Conservation (phyloP, 768 basidiomycete genomes). For the Russula earlei region DNA sequence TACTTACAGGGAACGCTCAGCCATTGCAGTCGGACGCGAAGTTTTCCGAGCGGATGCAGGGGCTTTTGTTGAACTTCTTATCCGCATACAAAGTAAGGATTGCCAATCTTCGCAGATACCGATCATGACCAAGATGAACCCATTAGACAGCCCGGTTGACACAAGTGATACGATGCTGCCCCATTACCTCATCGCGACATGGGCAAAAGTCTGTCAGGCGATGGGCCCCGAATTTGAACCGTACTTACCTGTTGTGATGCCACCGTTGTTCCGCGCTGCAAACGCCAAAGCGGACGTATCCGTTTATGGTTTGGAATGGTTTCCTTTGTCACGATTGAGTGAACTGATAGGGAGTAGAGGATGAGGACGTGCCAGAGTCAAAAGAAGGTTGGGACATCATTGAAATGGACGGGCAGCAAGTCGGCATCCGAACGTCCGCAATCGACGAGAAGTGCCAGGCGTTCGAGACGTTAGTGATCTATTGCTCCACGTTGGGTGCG, state of each 20-base stretch:
- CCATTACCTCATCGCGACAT: constrained; percentile 76
- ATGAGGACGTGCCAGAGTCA: constrained; percentile 46
- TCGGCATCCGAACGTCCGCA: constrained; percentile 69
- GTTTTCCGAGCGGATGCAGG: constrained; percentile 68
- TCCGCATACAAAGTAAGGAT: constrained; percentile 64
- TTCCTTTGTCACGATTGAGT: background rate
- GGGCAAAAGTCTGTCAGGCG: constrained; percentile 84
- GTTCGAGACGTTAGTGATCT: constrained; percentile 78
- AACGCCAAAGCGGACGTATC: constrained; percentile 74
- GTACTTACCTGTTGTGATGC: constrained; percentile 79
- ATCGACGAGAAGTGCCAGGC: constrained; percentile 86
- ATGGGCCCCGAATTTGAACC: constrained; percentile 80
- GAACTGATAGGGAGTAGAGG: constrained; percentile 29
- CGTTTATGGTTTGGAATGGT: constrained; percentile 47
- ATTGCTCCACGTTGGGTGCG: constrained; percentile 57
- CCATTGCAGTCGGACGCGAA: constrained; percentile 79
- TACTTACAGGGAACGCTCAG: constrained; percentile 30
- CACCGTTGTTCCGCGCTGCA: constrained; percentile 62
- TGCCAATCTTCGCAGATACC: background rate
- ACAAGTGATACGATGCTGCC: constrained; percentile 60
- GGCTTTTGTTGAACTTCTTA: constrained; percentile 60
- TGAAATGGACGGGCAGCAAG: constrained; percentile 63
- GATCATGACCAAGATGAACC: background rate
- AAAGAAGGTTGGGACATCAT: constrained; percentile 76
- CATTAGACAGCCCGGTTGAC: constrained; percentile 56